Base-by-base conservation (phyloP, 345 rosid species). In the Carallia pectinifolia region DNA sequence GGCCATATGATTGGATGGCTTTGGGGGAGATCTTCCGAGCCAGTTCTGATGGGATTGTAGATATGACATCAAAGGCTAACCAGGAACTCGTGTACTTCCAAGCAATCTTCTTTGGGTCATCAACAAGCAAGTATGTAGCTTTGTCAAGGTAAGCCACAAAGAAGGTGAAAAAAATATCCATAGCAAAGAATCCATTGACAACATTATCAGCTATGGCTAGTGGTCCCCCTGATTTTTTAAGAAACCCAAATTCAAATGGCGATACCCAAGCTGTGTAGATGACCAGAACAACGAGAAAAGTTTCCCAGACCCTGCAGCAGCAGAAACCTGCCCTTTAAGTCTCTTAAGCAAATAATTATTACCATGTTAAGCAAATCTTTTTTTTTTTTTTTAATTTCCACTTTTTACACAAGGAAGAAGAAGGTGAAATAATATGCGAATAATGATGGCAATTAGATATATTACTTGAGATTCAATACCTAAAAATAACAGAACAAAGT, bases 221-320 rank as follows among this genome's bases (percentile, higher is more conserved):
- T 18, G 83, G 83, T 66, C 74, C 68, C 2, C 68, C 73, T 18
- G 91, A 88, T 79, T 81, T 84, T 29, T 56, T 72, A 53, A 95
- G 78, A 81, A 95, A 92, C 33, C 97, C 98, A 61, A 92, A 89
- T 72, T 95, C 97, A 36, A 92, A 95, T 2, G 99, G 99, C 0
- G 97, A 92, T 17, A 79, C 97, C 99, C 99, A 95, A 66, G 97
- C 96, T 1, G 97, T 90, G 62, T 95, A 95, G 47, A 85, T 64
- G 44, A 90, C 98, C 48, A 95, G 86, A 77, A 88, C 58, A 64
- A 90, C 86, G 19, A 95, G 89, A 75, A 70, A 85, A 5, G 88
- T 82, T 75, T 89, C 89, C 99, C 99, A 95, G 31, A 71, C 36
- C 87, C 98, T 95, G 92, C 81, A 79, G 58, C 18, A 53, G 66